phyloP scores from a whole-genome alignment of 2,329 filamentous ascomycete genomes.

The Cladosporium sp. region DNA sequence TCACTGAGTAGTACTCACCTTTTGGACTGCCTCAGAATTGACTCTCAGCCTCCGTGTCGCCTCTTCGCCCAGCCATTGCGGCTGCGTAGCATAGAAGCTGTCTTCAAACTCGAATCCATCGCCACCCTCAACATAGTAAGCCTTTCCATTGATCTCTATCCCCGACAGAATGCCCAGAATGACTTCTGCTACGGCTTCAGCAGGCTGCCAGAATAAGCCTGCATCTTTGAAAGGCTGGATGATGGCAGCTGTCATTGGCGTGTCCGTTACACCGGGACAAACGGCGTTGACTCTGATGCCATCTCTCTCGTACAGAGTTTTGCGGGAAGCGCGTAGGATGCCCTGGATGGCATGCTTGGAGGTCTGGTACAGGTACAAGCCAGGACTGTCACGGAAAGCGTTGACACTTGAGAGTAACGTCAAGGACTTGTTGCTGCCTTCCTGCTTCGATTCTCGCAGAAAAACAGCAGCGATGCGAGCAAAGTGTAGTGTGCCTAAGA shows the following conservation, averaged over 20 bases:
- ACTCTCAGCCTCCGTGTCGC: constrained; percentile 21
- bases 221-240: constrained; percentile 17
- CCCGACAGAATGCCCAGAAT: constrained; percentile 27
- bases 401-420: constrained; percentile 44
- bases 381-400: constrained; percentile 47
- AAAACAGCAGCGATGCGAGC: constrained; percentile 49
- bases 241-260: constrained; percentile 19
- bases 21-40: constrained; percentile 20
- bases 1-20: background rate
- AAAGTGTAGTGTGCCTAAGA: constrained; percentile 45
- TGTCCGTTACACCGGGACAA: constrained; percentile 43
- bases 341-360: constrained; percentile 25
- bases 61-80: constrained; percentile 41
- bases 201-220: constrained; percentile 18
- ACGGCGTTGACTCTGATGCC: constrained; percentile 39
- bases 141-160: constrained; percentile 37
- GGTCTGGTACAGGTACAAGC: constrained; percentile 43
- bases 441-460: constrained; percentile 35
- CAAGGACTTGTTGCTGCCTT: constrained; percentile 37
- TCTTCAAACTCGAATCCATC: constrained; percentile 45
- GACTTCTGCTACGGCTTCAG: constrained; percentile 21
- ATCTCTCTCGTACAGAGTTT: constrained; percentile 22
- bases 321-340: constrained; percentile 21
- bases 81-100: constrained; percentile 38
- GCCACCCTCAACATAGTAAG: constrained; percentile 42